Conservation (phyloP, 306 rosid genomes). For the Styphnolobium japonicum region DNA sequence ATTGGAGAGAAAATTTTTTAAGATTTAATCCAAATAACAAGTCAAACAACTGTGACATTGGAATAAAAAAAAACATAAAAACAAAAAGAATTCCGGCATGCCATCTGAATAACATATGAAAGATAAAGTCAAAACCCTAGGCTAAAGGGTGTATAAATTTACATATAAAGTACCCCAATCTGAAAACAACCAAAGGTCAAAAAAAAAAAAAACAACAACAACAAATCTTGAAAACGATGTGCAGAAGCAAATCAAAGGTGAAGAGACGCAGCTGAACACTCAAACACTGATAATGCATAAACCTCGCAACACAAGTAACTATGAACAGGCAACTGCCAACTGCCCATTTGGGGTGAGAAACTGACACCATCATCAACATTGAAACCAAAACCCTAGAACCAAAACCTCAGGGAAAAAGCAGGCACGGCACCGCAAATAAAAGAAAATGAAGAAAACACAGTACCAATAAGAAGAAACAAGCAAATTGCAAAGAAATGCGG, state of each 20-base stretch:
- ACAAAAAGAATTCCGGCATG: neutral
- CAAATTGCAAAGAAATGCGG: neutral
- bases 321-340: neutral
- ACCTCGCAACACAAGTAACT: neutral
- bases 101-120: neutral
- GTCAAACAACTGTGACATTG: neutral
- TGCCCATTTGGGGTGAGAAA: neutral
- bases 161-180: conserved; percentile 1
- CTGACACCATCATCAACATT: neutral
- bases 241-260: neutral
- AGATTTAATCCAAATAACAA: neutral
- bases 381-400: conserved; percentile 14
- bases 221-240: neutral
- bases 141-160: neutral
- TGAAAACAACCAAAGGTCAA: conserved; percentile 4
- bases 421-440: neutral
- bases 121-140: neutral
- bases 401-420: neutral
- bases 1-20: neutral
- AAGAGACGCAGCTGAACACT: neutral
- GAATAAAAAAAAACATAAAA: neutral
- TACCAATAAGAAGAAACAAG: neutral
- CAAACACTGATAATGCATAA: neutral
- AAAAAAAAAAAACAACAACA: too few relatives aligned
- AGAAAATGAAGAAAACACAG: neutral